These are phyloP conservation scores for Cyanidioschyzon merolae DNA, from an alignment of 23 red algal species.

Conservation along the genomic window DNA sequence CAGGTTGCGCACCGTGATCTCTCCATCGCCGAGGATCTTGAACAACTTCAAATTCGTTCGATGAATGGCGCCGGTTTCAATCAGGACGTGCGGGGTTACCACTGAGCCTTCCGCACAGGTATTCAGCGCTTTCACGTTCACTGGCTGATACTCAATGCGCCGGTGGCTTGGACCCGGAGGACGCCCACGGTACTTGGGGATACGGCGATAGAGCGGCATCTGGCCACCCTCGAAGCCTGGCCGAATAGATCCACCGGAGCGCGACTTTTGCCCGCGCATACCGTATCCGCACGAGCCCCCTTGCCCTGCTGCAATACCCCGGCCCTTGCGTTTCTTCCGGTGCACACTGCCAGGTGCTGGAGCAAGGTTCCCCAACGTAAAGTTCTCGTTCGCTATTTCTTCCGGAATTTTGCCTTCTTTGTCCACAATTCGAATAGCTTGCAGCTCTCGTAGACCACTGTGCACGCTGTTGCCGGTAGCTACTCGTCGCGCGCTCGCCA, in stretches of 20 bases:
- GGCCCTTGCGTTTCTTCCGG: slow-evolving; percentile 86
- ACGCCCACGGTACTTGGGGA: slow-evolving; percentile 86
- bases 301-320: slow-evolving; percentile 81
- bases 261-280: slow-evolving; percentile 89
- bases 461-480: too few species aligned
- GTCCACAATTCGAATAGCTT: background rate
- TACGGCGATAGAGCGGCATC: slow-evolving; percentile 83
- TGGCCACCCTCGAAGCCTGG: slow-evolving; percentile 98
- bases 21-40: slow-evolving; percentile 76
- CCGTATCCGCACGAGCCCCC: slow-evolving; percentile 83
- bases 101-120: slow-evolving; percentile 38
- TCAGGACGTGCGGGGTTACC: slow-evolving; percentile 56
- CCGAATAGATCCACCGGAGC: slow-evolving; percentile 64
- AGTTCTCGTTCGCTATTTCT: slow-evolving; percentile 11
- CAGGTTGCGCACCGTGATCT: slow-evolving; percentile 52
- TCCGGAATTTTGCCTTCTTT: background rate
- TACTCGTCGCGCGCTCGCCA: too few species aligned
- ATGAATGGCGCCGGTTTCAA: slow-evolving; percentile 45
- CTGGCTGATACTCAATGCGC: slow-evolving; percentile 56
- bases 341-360: slow-evolving; percentile 81
- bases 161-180: slow-evolving; percentile 82
- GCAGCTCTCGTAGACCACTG: background rate
- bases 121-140: slow-evolving; percentile 79
- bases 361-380: slow-evolving; percentile 52
- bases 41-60: slow-evolving; percentile 66